A percentile compares a stretch with the other conserved stretches of the same genome.
Conservation (phyloP, 2,329 filamentous ascomycete species). For the Curvularia sp. region DNA sequence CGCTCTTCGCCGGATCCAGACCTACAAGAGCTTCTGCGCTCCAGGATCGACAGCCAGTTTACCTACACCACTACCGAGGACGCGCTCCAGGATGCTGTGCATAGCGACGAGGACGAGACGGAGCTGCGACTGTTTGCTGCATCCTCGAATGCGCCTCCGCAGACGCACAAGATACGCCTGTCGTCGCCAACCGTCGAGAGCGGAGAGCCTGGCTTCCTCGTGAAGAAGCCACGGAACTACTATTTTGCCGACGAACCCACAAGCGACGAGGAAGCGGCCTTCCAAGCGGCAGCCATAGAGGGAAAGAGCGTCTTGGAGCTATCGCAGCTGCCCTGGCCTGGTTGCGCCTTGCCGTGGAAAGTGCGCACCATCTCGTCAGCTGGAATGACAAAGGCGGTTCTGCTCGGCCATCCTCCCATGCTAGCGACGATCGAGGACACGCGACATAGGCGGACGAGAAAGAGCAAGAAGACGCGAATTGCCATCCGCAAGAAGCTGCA, state of each 20-base stretch:
- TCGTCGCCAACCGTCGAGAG: constrained; percentile 38
- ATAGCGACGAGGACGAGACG: constrained; percentile 39
- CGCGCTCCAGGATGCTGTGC: constrained; percentile 9
- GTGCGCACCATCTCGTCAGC: constrained; percentile 39
- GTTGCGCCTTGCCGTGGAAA: constrained; percentile 48
- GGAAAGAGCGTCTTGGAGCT: constrained; percentile 40
- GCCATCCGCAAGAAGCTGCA: constrained; percentile 45
- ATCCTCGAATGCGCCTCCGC: constrained; percentile 29
- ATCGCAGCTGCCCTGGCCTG: constrained; percentile 44
- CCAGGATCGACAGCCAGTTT: constrained; percentile 34
- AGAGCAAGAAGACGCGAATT: constrained; percentile 48
- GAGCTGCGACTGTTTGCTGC: constrained; percentile 48
- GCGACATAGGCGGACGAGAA: constrained; percentile 38
- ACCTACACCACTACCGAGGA: constrained; percentile 30
- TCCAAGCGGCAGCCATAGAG: constrained; percentile 39
- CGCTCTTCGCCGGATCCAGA: constrained; percentile 47
- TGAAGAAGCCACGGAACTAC: constrained; percentile 44
- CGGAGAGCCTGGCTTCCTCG: constrained; percentile 37
- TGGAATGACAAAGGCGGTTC: constrained; percentile 42
- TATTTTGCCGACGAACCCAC: constrained; percentile 46
- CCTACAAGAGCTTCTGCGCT: constrained; percentile 41
- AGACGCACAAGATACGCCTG: constrained; percentile 43
- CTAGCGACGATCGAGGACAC: constrained; percentile 33
- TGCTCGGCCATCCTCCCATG: constrained; percentile 38
- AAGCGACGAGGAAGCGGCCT: constrained; percentile 30